Percentiles rank a stretch among this genome's conserved stretches.
These are phyloP conservation scores for Ceratonia siliqua DNA, from an alignment of 306 rosid genomes.

Conservation along the genomic window DNA sequence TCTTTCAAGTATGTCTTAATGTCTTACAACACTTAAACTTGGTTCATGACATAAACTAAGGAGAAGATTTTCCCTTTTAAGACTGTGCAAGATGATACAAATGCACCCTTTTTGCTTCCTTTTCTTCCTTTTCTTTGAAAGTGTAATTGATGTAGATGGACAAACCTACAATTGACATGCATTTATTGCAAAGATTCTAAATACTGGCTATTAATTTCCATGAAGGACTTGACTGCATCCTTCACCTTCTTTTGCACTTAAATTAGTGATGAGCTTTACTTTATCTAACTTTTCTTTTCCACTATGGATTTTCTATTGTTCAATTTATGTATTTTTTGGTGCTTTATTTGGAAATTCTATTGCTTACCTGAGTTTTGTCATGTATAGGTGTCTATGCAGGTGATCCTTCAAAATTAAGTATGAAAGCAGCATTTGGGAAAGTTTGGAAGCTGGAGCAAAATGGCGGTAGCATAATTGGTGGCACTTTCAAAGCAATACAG, in stretches of 20 bases:
- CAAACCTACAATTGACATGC: slow-evolving; percentile 8
- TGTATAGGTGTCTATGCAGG: slow-evolving; percentile 93
- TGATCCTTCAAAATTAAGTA: slow-evolving; percentile 94
- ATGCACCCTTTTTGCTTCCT: slow-evolving; percentile 10
- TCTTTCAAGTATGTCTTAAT: slow-evolving; percentile 14
- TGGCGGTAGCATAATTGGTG: slow-evolving; percentile 95
- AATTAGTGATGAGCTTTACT: slow-evolving; percentile 13
- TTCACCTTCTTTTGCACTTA: background rate
- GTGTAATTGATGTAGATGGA: slow-evolving; percentile 4
- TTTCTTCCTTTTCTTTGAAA: background rate
- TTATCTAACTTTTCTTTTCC: slow-evolving; percentile 24
- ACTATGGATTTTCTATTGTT: slow-evolving; percentile 10
- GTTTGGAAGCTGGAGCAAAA: slow-evolving; percentile 93
- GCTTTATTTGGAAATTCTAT: background rate
- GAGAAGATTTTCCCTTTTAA: no score
- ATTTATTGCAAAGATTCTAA: background rate
- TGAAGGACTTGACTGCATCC: background rate
- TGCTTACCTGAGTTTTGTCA: slow-evolving; percentile 32
- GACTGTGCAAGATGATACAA: no score
- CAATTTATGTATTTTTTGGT: background rate
- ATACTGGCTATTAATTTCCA: background rate
- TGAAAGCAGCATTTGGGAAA: slow-evolving; percentile 98
- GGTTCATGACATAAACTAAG: background rate
- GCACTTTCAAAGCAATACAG: slow-evolving; percentile 91
- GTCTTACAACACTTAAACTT: slow-evolving; percentile 22